Percentiles rank a stretch among this genome's conserved stretches.
These are phyloP conservation scores for Hymenoscyphus infarciens DNA, from an alignment of 2,329 filamentous ascomycete species.

Conservation along the genomic window DNA sequence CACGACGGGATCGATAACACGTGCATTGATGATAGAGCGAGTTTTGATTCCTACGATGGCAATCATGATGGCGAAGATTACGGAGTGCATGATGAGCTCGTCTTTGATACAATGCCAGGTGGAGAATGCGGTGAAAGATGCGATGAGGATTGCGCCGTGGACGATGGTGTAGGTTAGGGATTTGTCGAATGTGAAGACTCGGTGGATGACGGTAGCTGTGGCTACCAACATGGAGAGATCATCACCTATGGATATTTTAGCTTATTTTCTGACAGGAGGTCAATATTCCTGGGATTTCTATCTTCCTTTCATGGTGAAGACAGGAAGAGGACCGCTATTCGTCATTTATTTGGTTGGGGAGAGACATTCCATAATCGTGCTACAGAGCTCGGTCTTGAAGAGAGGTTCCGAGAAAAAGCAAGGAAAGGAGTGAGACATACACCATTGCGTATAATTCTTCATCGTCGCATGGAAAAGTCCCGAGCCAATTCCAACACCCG, in stretches of 20 bases:
- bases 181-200: slow-evolving; percentile 44
- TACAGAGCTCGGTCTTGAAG: background rate
- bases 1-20: slow-evolving; percentile 26
- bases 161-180: slow-evolving; percentile 41
- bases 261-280: background rate
- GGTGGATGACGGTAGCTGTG: slow-evolving; percentile 49
- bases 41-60: slow-evolving; percentile 27
- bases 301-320: background rate
- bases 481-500: slow-evolving; percentile 41
- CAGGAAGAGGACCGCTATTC: background rate
- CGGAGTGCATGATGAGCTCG: slow-evolving; percentile 28
- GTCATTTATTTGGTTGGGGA: background rate
- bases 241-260: slow-evolving; percentile 38
- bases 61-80: slow-evolving; percentile 30
- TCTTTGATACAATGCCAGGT: slow-evolving; percentile 35
- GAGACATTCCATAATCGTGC: background rate
- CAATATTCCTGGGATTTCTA: too few species aligned
- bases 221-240: slow-evolving; percentile 58
- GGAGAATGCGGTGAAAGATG: slow-evolving; percentile 42
- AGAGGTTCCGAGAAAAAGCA: background rate
- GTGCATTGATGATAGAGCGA: slow-evolving; percentile 27
- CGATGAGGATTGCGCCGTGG: slow-evolving; percentile 41
- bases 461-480: slow-evolving; percentile 43
- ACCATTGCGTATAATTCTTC: slow-evolving; percentile 46
- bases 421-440: slow-evolving; percentile 28